Conservation (phyloP, 805 yeast species). For the Ascoidea rubescens region DNA sequence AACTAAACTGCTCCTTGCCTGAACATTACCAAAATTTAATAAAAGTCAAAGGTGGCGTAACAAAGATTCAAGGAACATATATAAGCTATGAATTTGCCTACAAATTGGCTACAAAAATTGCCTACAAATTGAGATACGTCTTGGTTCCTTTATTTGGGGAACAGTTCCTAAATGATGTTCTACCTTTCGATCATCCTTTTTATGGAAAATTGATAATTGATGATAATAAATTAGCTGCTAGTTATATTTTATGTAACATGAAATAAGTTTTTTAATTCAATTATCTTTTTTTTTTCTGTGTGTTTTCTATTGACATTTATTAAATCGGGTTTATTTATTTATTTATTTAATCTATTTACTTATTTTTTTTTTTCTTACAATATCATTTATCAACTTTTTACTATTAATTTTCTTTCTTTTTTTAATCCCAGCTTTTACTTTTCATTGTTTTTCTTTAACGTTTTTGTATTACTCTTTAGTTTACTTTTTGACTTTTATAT, state of each 20-base stretch:
- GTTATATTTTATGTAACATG: conserved; percentile 8
- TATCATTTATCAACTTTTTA: too few species aligned
- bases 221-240: conserved; percentile 17
- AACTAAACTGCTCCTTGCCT: conserved; percentile 27
- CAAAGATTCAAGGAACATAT: conserved; percentile 94
- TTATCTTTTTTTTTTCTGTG: not conserved
- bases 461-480: too few species aligned
- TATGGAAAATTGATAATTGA: conserved; percentile 39
- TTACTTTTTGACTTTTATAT: too few species aligned
- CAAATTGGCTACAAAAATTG: conserved; percentile 55
- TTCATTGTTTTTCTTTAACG: too few species aligned
- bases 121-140: conserved; percentile 63
- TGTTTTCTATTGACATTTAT: too few species aligned
- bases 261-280: conserved; percentile 7
- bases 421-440: too few species aligned
- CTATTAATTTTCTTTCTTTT: too few species aligned
- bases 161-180: conserved; percentile 47
- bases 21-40: conserved; percentile 47
- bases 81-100: conserved; percentile 58
- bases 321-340: too few species aligned
- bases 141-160: conserved; percentile 72
- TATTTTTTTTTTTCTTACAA: too few species aligned
- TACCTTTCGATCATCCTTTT: conserved; percentile 44
- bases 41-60: conserved; percentile 79
- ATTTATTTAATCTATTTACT: too few species aligned